Base-by-base conservation (phyloP, 2,329 filamentous ascomycete species). In the Aspergillus ochraceoroseus region DNA sequence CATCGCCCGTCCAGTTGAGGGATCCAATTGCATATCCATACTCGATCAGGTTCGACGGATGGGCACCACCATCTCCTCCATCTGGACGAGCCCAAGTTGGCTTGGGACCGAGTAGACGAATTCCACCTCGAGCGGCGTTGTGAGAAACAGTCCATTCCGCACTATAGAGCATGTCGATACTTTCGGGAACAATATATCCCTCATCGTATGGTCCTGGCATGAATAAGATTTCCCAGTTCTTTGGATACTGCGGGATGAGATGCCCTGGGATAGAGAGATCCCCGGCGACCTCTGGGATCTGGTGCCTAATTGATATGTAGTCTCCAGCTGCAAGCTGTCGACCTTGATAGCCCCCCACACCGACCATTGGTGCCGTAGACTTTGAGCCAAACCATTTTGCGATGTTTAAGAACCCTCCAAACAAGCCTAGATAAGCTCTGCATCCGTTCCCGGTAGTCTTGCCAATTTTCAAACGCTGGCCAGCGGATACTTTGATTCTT, bases 21-120 rank as follows among this genome's bases (percentile, higher is more conserved):
- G 71, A 71, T 0, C 77, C 77, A 1, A 76, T 55, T 0, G 75
- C 73, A 53, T 80, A 82, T 2, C 77, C 77, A 48, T 80, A 79
- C 46, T 78, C 75, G 14, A 77, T 70, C 11, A 76, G 52, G 46
- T 81, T 80, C 22, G 68, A 73, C 0, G 80, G 80, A 56, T 83
- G 80, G 1, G 74, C 70, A 7, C 80, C 80, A 5, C 77, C 80
- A 45, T 80, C 78, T 0, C 79, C 80, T 7, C 79, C 80, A 47
- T 77, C 72, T 20, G 70, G 57, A 5, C 80, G 66, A 9, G 77
- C 75, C 73, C 75, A 83, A 46, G 73, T 70, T 0, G 76, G 76
- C 0, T 71, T 69, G 0, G 78, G 77, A 0, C 79, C 79, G 1
- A 78, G 59, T 0, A 83, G 66, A 5, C 79, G 70, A 17, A 83